phyloP scores from a whole-genome alignment of 495 filamentous ascomycete species.

The Hyaloscypha variabilis region DNA sequence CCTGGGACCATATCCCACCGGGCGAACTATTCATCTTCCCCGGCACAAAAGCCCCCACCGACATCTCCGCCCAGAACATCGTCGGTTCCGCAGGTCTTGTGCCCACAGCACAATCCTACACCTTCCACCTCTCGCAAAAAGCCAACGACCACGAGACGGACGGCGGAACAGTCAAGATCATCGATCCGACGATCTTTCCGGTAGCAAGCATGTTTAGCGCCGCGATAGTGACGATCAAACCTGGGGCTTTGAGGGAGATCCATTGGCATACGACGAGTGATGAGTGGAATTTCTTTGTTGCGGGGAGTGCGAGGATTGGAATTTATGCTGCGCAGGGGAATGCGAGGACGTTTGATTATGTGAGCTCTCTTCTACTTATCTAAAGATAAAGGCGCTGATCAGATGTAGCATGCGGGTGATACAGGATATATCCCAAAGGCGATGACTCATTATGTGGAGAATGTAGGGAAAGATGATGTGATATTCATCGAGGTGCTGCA shows the following conservation, averaged over 20 bases:
- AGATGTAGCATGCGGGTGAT: conserved; percentile 57
- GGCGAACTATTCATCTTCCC: conserved; percentile 57
- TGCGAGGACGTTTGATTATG: conserved; percentile 74
- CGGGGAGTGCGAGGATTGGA: conserved; percentile 67
- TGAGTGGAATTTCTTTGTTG: conserved; percentile 79
- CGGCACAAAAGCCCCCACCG: conserved; percentile 59
- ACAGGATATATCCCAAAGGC: conserved; percentile 70
- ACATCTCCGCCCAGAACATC: conserved; percentile 64
- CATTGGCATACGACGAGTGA: conserved; percentile 80
- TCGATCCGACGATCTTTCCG: conserved; percentile 67
- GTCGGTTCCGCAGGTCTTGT: conserved; percentile 61
- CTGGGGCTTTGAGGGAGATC: conserved; percentile 75
- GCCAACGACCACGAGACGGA: conserved; percentile 53
- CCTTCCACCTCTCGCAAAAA: conserved; percentile 69
- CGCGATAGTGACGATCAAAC: conserved; percentile 66
- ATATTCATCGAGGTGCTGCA: conserved; percentile 74
- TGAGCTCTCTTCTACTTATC: background rate
- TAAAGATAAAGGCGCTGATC: background rate
- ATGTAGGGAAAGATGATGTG: conserved; percentile 68
- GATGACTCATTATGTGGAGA: conserved; percentile 76
- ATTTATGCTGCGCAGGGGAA: conserved; percentile 61
- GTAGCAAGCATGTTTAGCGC: conserved; percentile 59
- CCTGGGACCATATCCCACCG: conserved; percentile 27
- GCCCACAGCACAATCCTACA: conserved; percentile 54
- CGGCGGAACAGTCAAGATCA: conserved; percentile 68